A percentile compares a stretch with the other conserved stretches of the same genome.
Conservation (phyloP, 495 filamentous ascomycete genomes). For the Clavariopsis aquatica region DNA sequence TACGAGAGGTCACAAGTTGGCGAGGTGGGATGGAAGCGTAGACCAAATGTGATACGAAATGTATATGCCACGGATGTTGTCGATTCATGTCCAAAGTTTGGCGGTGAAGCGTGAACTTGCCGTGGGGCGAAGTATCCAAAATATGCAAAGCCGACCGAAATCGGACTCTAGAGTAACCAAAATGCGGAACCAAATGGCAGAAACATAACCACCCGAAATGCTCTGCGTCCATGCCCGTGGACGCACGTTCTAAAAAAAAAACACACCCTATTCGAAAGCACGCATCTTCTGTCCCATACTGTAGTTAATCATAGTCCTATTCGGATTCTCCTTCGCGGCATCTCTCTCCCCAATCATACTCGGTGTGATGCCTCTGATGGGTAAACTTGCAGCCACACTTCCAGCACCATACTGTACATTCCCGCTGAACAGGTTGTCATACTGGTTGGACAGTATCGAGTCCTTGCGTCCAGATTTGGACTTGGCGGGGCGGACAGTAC, state of each 20-base stretch:
- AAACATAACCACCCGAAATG: background rate
- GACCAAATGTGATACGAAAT: background rate
- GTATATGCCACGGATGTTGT: too few species aligned
- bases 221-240: background rate
- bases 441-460: conserved; percentile 6
- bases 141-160: too few species aligned
- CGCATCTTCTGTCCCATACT: conserved; percentile 22
- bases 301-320: conserved; percentile 37
- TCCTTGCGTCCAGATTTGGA: conserved; percentile 24
- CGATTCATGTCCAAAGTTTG: too few species aligned
- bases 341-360: conserved; percentile 35
- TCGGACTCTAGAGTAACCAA: too few species aligned
- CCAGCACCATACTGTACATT: conserved; percentile 10
- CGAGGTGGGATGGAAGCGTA: background rate
- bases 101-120: too few species aligned
- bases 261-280: background rate
- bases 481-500: conserved; percentile 35
- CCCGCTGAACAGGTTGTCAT: conserved; percentile 21
- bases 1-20: too few species aligned
- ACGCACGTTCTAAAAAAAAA: background rate
- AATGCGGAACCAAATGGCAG: background rate
- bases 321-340: conserved; percentile 15
- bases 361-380: conserved; percentile 37
- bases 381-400: conserved; percentile 29
- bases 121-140: too few species aligned